Percentiles rank a stretch among this genome's conserved stretches.
Evolutionary conservation across 371 early-diverging fungal species (phyloP).

Genomic region (Circinella minor): DNA sequence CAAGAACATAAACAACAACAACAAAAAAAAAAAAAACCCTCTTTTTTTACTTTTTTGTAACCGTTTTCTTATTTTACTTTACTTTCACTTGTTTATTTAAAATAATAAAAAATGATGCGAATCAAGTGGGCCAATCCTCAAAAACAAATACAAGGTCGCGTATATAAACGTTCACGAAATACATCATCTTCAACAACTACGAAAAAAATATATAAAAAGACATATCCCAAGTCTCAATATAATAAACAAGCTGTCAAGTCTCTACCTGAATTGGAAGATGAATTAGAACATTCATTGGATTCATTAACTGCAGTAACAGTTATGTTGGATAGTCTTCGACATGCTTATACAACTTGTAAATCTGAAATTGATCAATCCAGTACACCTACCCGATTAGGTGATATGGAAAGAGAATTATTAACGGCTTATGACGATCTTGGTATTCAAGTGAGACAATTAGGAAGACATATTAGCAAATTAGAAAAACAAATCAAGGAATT

Average conservation of each 20-base stretch:
- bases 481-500: conserved; percentile 24
- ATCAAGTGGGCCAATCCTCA: conserved; percentile 1
- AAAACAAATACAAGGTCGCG: neutral
- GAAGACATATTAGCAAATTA: conserved; percentile 35
- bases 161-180: conserved; percentile 5
- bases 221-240: neutral
- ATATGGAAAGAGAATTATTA: conserved; percentile 52
- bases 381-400: conserved; percentile 39
- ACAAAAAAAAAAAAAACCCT: no score
- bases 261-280: conserved; percentile 26
- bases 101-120: neutral
- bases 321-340: conserved; percentile 43
- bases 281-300: conserved; percentile 45
- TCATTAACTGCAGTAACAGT: conserved; percentile 46
- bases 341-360: conserved; percentile 37
- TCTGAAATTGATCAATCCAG: conserved; percentile 33
- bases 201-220: neutral
- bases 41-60: no score
- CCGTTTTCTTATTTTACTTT: neutral
- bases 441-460: conserved; percentile 45
- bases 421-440: conserved; percentile 54
- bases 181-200: neutral
- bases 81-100: neutral
- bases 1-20: neutral
- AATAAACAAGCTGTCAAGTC: neutral